Evolutionary conservation across 2,329 filamentous ascomycete genomes (phyloP).

Genomic region (Sarocladium kiliense): DNA sequence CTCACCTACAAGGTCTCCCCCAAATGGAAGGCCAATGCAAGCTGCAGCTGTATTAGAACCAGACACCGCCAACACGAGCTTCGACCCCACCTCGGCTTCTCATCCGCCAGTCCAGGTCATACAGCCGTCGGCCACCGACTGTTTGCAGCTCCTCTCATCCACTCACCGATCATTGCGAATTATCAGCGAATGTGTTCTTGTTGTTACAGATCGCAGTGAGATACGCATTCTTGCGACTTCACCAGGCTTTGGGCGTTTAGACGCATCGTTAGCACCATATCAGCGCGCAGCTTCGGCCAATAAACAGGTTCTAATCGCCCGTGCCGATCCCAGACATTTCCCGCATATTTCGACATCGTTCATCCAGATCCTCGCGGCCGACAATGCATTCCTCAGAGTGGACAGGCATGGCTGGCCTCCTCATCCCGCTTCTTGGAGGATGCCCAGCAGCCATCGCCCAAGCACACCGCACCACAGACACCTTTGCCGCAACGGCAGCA

Average conservation of each 20-base stretch:
- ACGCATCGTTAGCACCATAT: too few relatives aligned
- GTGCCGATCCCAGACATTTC: not conserved
- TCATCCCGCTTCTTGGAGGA: slow-evolving; percentile 7
- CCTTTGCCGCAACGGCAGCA: slow-evolving; percentile 17
- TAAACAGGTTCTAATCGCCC: too few relatives aligned
- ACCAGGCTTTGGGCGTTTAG: too few relatives aligned
- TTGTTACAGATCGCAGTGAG: not conserved
- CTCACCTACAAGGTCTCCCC: not conserved
- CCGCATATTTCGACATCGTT: not conserved
- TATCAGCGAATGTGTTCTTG: not conserved
- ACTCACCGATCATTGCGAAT: not conserved
- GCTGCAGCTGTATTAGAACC: not conserved
- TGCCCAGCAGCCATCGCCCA: slow-evolving; percentile 6
- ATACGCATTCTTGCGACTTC: too few relatives aligned
- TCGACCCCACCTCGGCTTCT: not conserved
- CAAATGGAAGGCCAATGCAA: too few relatives aligned
- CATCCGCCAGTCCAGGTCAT: not conserved
- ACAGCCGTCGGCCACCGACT: not conserved
- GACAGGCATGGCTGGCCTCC: slow-evolving; percentile 5
- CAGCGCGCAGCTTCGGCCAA: too few relatives aligned
- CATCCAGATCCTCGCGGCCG: not conserved
- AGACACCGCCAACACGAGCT: not conserved
- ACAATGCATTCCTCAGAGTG: slow-evolving; percentile 5
- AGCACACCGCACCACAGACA: slow-evolving; percentile 13
- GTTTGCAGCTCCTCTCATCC: not conserved